Evolutionary conservation across 805 yeast species (phyloP), one percentile per base, ranked within the genome.

Genomic region (Teunomyces tritomae): DNA sequence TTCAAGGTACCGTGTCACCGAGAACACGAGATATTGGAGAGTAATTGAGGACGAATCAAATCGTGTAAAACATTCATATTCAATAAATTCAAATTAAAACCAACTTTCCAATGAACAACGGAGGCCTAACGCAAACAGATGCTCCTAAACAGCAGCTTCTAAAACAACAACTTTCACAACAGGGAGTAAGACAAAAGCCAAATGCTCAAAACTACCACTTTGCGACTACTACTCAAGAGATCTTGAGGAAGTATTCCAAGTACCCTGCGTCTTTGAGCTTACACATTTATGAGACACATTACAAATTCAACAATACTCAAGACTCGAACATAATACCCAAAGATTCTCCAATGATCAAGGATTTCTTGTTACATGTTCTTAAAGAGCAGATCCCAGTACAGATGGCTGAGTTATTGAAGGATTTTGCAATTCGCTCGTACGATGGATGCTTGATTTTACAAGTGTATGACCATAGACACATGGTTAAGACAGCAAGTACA

Each of bases 231-330:
- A 70, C 86, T 16, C 86, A 81, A 49, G 88, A 84, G 43, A 76
- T 94, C 7, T 65, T 94, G 56, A 80, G 81, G 50, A 91, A 90
- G 63, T 91, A 84, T 63, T 83, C 85, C 54, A 80, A 81, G 48
- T 79, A 79, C 51, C 87, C 92, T 8, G 86, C 97, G 6, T 87
- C 96, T 34, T 68, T 92, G 49, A 96, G 84, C 54, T 84, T 92
- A 58, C 97, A 92, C 59, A 89, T 92, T 20, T 91, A 88, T 66
- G 94, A 89, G 57, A 89, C 89, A 48, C 96, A 91, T 67, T 92
- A 84, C 64, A 79, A 96, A 51, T 91, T 92, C 70, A 95, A 96
- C 52, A 88, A 87, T 54, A 92, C 87, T 44, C 78, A 77, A 59
- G 97, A 91, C 57, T 89, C 95, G 6, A 79, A 87, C 43, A 63